Evolutionary conservation across 352 stramenopile species (phyloP).

Genomic region (Phytopythium oedochilum): DNA sequence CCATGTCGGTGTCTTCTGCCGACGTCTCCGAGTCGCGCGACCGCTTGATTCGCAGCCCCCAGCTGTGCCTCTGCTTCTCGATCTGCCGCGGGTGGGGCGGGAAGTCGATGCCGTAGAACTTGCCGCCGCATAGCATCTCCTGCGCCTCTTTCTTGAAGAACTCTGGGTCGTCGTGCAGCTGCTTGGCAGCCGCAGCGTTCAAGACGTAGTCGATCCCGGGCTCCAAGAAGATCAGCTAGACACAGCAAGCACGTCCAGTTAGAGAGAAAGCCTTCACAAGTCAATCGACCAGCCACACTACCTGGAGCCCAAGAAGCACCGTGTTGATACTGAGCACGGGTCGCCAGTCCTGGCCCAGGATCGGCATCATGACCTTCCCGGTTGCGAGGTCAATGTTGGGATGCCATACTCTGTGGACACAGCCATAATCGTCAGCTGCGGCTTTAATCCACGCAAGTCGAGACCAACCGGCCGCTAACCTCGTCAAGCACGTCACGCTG

Average conservation of each 20-base stretch:
- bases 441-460: too few species aligned
- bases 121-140: constrained; percentile 59
- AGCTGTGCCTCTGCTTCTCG: constrained; percentile 43
- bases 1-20: constrained; percentile 25
- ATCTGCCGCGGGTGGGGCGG: constrained; percentile 48
- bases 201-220: constrained; percentile 65
- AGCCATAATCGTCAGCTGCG: neutral
- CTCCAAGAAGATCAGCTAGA: constrained; percentile 77
- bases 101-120: constrained; percentile 61
- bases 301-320: constrained; percentile 78
- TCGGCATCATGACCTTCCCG: constrained; percentile 84
- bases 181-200: constrained; percentile 46
- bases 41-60: constrained; percentile 51
- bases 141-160: constrained; percentile 54
- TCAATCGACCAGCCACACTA: constrained; percentile 18
- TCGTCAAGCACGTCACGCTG: constrained; percentile 63
- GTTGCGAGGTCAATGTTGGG: constrained; percentile 74
- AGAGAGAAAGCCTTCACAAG: neutral
- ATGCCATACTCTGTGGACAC: constrained; percentile 65
- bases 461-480: constrained; percentile 22
- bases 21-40: constrained; percentile 30
- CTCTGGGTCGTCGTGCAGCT: constrained; percentile 39
- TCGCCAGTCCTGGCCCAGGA: constrained; percentile 80
- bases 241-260: neutral
- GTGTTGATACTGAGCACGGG: constrained; percentile 85